Evolutionary conservation across 192 early-diverging fungal species (phyloP).

Genomic region (Coemansia sp.): DNA sequence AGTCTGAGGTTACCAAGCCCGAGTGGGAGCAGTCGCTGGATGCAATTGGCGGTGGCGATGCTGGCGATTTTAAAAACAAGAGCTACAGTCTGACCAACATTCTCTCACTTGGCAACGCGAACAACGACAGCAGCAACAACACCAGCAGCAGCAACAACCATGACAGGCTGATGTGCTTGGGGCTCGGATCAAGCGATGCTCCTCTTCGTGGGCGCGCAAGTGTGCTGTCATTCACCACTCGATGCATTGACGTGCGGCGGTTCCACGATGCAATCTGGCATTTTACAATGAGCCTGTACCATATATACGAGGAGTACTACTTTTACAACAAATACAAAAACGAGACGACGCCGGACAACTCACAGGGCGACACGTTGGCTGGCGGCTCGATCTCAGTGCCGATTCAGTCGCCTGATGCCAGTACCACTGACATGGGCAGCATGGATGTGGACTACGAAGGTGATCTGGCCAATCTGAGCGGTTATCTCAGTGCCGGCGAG

Average conservation of each 20-base stretch:
- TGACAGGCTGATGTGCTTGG: neutral
- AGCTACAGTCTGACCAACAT: constrained; percentile 33
- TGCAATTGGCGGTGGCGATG: constrained; percentile 2
- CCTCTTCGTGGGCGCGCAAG: neutral
- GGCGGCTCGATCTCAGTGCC: constrained; percentile 19
- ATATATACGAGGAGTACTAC: constrained; percentile 53
- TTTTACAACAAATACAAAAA: constrained; percentile 47
- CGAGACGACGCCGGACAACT: constrained; percentile 32
- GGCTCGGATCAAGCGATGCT: neutral
- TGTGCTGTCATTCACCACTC: neutral
- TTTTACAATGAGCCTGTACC: constrained; percentile 49
- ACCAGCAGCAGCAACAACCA: neutral
- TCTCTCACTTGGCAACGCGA: constrained; percentile 9
- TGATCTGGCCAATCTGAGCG: constrained; percentile 15
- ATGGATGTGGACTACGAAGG: constrained; percentile 15
- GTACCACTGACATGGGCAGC: neutral
- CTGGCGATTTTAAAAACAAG: constrained; percentile 19
- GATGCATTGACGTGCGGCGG: constrained; percentile 28
- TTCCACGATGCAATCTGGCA: constrained; percentile 54
- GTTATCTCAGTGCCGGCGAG: constrained; percentile 6
- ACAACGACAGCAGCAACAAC: neutral
- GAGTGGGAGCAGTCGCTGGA: constrained; percentile 26
- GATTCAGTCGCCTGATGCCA: constrained; percentile 9
- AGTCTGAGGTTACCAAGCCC: constrained; percentile 15
- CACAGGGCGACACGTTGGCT: constrained; percentile 9